Evolutionary conservation across 2,329 filamentous ascomycete genomes (phyloP).

Genomic region (Drechmeria coniospora): DNA sequence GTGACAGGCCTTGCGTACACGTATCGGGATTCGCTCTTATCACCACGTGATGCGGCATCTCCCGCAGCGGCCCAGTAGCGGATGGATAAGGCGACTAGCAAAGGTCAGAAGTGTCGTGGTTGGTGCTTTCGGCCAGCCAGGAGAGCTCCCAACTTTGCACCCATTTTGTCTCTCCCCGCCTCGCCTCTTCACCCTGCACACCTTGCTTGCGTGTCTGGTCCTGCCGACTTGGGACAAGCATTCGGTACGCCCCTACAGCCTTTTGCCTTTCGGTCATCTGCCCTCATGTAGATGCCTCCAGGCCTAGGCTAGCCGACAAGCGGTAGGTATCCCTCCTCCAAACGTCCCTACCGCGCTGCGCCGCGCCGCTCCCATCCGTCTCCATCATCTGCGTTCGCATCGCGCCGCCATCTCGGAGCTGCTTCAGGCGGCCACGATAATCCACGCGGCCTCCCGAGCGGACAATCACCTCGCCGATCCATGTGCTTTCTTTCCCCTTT

Average conservation of each 20-base stretch:
- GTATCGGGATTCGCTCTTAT: constrained; percentile 12
- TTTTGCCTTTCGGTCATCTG: constrained; percentile 5
- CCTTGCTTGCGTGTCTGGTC: not conserved
- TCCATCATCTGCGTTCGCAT: no score
- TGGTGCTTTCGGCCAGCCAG: constrained; percentile 12
- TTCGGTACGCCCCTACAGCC: no score
- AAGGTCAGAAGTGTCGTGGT: no score
- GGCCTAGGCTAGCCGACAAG: constrained; percentile 16
- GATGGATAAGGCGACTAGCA: no score
- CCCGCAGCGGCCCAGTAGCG: no score
- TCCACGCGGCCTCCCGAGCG: no score
- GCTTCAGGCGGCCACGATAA: no score
- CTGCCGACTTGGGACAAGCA: not conserved
- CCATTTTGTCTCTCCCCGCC: constrained; percentile 4
- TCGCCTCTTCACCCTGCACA: not conserved
- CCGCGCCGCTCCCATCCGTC: no score
- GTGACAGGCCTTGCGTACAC: no score
- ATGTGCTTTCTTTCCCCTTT: no score
- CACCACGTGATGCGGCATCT: constrained; percentile 19
- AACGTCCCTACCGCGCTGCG: not conserved
- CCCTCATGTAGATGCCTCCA: constrained; percentile 21
- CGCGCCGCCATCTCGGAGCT: no score
- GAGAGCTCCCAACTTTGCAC: constrained; percentile 22
- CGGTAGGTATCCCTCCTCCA: constrained; percentile 19
- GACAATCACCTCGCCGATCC: no score